Base-by-base conservation (phyloP, 805 yeast genomes). In the Metschnikowia amazonensis region DNA sequence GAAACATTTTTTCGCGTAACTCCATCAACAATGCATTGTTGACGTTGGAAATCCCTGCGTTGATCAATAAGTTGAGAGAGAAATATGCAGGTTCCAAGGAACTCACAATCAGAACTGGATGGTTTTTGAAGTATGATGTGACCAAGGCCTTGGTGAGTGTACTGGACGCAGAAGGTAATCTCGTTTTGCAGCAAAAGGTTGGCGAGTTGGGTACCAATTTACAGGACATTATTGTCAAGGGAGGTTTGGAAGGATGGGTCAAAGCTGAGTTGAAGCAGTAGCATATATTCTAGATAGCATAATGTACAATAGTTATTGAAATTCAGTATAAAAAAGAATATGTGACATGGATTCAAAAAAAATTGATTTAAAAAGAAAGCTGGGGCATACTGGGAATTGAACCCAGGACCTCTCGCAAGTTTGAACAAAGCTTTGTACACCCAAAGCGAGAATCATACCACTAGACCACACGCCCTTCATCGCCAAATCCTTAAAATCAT, bases 231-330 rank as follows among this genome's bases (percentile, higher is more conserved):
- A 94, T 94, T 54, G 90, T 92, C 52, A 84, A 89, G 65, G 99
- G 99, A 40, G 99, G 99, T 46, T 80, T 94, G 47, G 99, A 94
- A 76, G 95, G 96, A 34, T 94, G 99, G 99, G 97, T 94, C 47
- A 86, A 78, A 66, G 75, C 89, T 17, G 85, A 88, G 64, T 69
- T 84, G 42, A 16, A 39, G 21, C 20, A 39, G 14, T 39, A 39
- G 35, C 42, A 39, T 27, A 36, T 10, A 17, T 27, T 27, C 27
- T 21, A 39, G 35, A 30, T 30, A 20, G 42, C 42, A 36, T 23
- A 29, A 21, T 29, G 17, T 37, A 24, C 28, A 28, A 28, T 28
- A 27, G 23, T 36, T 36, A 36, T 8, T 25, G 16, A 29, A n/a
- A n/a, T n/a, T n/a, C n/a, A n/a, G n/a, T n/a, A n/a, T n/a, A n/a